These are phyloP conservation scores for Thuja plicata DNA, from an alignment of 83 land plant species.

Conservation along the genomic window DNA sequence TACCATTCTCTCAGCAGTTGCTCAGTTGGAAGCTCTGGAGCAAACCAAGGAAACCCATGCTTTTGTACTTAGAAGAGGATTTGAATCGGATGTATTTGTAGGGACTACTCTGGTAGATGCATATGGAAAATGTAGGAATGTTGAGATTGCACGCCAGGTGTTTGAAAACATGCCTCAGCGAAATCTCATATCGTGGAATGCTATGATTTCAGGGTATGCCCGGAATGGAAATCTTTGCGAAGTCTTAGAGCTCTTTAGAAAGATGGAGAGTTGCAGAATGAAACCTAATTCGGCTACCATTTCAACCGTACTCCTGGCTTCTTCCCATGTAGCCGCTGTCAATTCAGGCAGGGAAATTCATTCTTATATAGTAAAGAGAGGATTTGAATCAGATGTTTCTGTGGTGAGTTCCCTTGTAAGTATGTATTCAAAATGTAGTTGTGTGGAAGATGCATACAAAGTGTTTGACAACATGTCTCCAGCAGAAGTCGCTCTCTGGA, in stretches of 20 bases:
- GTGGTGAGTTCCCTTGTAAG: slow-evolving; percentile 43
- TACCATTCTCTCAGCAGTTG: slow-evolving; percentile 30
- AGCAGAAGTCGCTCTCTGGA: slow-evolving; percentile 55
- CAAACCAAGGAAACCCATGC: slow-evolving; percentile 38
- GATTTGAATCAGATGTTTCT: slow-evolving; percentile 34
- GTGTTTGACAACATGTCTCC: slow-evolving; percentile 67
- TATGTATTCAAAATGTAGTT: slow-evolving; percentile 33
- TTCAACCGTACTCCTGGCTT: slow-evolving; percentile 28
- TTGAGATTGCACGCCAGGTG: slow-evolving; percentile 25
- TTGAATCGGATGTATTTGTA: slow-evolving; percentile 30
- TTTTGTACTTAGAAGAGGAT: slow-evolving; percentile 41
- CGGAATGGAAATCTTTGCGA: slow-evolving; percentile 34
- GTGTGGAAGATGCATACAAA: slow-evolving; percentile 16
- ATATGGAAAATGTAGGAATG: slow-evolving; percentile 26
- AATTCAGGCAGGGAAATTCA: slow-evolving; percentile 38
- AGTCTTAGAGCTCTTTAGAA: slow-evolving; percentile 31
- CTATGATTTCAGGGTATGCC: slow-evolving; percentile 56
- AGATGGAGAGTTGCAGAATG: slow-evolving; percentile 26
- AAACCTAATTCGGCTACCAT: slow-evolving; percentile 50
- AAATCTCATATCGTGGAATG: slow-evolving; percentile 62
- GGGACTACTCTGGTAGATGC: slow-evolving; percentile 48
- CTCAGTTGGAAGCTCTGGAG: background rate
- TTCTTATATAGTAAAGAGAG: slow-evolving; percentile 35
- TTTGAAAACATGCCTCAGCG: slow-evolving; percentile 59
- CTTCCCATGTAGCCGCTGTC: slow-evolving; percentile 10